A percentile compares a stretch with the other conserved stretches of the same genome.
Evolutionary conservation across 179 eudicot genomes (phyloP).

Genomic region (Spergularia azorica): DNA sequence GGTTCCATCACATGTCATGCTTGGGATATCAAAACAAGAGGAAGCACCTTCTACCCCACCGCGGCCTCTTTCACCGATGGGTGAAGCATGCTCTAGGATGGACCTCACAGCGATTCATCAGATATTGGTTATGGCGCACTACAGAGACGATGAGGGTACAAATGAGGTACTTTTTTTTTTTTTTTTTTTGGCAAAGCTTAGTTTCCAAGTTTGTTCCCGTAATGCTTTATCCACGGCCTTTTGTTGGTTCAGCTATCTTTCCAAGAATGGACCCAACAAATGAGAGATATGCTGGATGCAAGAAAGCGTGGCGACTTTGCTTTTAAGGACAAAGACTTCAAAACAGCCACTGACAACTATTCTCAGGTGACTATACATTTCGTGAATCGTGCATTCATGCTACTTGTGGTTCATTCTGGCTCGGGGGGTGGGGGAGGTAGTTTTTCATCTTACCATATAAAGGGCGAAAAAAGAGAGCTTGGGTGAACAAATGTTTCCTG

Average conservation of each 20-base stretch:
- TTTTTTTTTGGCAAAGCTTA: not conserved
- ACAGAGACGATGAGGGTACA: constrained; percentile 91
- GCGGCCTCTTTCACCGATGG: constrained; percentile 85
- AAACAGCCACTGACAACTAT: constrained; percentile 84
- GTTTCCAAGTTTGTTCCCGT: not conserved
- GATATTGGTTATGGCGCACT: constrained; percentile 73
- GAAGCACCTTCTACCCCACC: constrained; percentile 80
- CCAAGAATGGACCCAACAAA: constrained; percentile 99
- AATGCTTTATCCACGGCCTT: not conserved
- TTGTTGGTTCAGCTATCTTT: constrained; percentile 68
- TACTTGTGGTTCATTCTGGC: not conserved
- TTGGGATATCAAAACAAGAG: constrained; percentile 69
- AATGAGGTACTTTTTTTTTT: constrained; percentile 63
- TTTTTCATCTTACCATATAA: no score
- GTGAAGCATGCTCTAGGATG: constrained; percentile 89
- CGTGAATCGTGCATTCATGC: constrained; percentile 7
- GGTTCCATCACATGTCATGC: constrained; percentile 73
- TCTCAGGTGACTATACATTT: constrained; percentile 68
- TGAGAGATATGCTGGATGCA: constrained; percentile 95
- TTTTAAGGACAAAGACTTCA: constrained; percentile 90
- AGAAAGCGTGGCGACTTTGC: constrained; percentile 95
- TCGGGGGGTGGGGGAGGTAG: no score
- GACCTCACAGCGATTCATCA: constrained; percentile 98
- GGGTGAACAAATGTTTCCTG: no score
- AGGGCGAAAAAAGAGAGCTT: no score